A percentile compares a stretch with the other conserved stretches of the same genome.
Conservation (phyloP, 2,329 filamentous ascomycete genomes). For the Fusarium newnesense region DNA sequence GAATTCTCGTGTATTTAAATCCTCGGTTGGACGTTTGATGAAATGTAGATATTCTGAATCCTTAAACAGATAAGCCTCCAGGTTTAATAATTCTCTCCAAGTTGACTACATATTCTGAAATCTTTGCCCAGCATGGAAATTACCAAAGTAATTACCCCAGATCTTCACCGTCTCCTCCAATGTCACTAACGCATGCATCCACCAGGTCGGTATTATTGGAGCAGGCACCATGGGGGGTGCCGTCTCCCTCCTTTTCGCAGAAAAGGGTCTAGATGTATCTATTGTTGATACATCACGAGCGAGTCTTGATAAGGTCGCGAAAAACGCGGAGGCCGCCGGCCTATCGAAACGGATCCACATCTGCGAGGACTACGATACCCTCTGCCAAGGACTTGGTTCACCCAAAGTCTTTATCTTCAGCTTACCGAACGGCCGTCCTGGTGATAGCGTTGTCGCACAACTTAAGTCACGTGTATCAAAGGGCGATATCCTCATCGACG, state of each 20-base stretch:
- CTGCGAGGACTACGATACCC: slow-evolving; percentile 21
- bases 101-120: not conserved
- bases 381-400: slow-evolving; percentile 18
- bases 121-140: slow-evolving; percentile 1
- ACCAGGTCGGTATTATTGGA: slow-evolving; percentile 20
- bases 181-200: not conserved
- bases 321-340: slow-evolving; percentile 1
- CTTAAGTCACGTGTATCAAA: slow-evolving; percentile 58
- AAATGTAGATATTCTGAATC: not conserved
- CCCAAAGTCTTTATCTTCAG: slow-evolving; percentile 34
- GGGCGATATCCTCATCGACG: slow-evolving; percentile 75
- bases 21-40: too few species aligned
- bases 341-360: slow-evolving; percentile 12
- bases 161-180: too few species aligned
- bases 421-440: slow-evolving; percentile 25
- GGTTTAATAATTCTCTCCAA: too few species aligned
- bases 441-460: slow-evolving; percentile 9
- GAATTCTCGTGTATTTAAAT: not conserved
- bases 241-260: slow-evolving; percentile 11
- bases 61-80: not conserved
- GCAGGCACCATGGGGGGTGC: slow-evolving; percentile 23
- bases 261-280: slow-evolving; percentile 10
- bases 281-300: not conserved
- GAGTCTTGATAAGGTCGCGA: slow-evolving; percentile 13
- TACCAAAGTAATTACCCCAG: not conserved